Evolutionary conservation across 108 stramenopile species (phyloP).

Genomic region (Stephanodiscus triporus): DNA sequence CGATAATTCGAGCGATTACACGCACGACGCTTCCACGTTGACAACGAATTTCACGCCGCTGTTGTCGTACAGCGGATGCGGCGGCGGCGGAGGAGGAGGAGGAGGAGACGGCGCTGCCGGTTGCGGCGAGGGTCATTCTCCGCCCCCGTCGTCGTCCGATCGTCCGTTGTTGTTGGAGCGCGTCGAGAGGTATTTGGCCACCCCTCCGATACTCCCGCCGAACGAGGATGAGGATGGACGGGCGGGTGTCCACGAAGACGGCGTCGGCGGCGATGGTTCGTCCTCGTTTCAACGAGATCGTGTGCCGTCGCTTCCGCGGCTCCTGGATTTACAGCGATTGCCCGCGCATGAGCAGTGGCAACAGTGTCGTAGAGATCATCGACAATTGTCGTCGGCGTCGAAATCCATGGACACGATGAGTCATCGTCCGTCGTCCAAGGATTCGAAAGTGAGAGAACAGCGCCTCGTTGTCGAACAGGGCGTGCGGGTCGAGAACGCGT

Average conservation of each 20-base stretch:
- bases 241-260: not conserved
- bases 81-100: not conserved
- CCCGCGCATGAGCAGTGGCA: not conserved
- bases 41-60: constrained; percentile 8
- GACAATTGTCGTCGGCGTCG: not conserved
- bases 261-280: not conserved
- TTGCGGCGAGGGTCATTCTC: not conserved
- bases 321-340: not conserved
- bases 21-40: constrained; percentile 16
- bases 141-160: not conserved
- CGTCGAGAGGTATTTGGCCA: constrained; percentile 4
- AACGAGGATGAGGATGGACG: not conserved
- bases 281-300: not conserved
- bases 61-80: not conserved
- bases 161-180: not conserved
- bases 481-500: not conserved
- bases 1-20: not conserved
- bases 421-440: constrained; percentile 5
- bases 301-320: not conserved
- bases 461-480: constrained; percentile 2
- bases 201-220: not conserved
- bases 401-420: not conserved
- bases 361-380: not conserved
- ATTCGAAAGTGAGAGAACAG: constrained; percentile 10
- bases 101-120: not conserved